Base-by-base conservation (phyloP, 1,284 basidiomycete genomes). In the Marasmius tenuissimus region DNA sequence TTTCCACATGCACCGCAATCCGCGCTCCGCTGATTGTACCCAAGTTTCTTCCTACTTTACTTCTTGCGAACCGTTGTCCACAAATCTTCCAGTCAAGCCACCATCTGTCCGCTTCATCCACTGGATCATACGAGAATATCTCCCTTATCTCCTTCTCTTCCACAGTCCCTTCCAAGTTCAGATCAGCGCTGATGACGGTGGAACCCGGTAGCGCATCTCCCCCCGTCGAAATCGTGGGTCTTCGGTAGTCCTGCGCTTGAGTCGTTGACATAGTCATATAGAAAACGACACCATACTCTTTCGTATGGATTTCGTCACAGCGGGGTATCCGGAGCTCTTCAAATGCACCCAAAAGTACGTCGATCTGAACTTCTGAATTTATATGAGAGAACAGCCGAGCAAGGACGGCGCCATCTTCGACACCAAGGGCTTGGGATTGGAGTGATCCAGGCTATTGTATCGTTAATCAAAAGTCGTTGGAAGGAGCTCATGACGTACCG, bases 381-480 rank as follows among this genome's bases (percentile, higher is more conserved):
- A 85, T 69, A 65, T 82, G 77, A 11, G 78, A 76, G 70, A 85
- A 84, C 8, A 85, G 68, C 48, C 76, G 78, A 18, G 78, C 84
- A 11, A 85, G 72, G 7, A 80, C 76, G 3, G 78, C 80, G 0
- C 77, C 79, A 60, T 85, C 83, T 67, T 84, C 83, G 1, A 83
- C 66, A 18, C 75, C 73, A 66, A 85, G 78, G 12, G 76, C 78
- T 12, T 71, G 67, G 4, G 74, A 70, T 68, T 88, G 86, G 10
- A 82, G 72, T 0, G 81, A 78, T 11, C 85, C 85, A 16, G 80
- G 75, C 85, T 88, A 66, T 8, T 59, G 38, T 37, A 50, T 27
- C 22, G 38, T 48, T 34, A 47, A n/a, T 7, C 22, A 40, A 16
- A 45, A 51, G 34, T 37, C 18, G 4, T 33, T 9, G 16, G 20